These are phyloP conservation scores for Hevea brasiliensis DNA, from an alignment of 345 rosid species.

Conservation along the genomic window DNA sequence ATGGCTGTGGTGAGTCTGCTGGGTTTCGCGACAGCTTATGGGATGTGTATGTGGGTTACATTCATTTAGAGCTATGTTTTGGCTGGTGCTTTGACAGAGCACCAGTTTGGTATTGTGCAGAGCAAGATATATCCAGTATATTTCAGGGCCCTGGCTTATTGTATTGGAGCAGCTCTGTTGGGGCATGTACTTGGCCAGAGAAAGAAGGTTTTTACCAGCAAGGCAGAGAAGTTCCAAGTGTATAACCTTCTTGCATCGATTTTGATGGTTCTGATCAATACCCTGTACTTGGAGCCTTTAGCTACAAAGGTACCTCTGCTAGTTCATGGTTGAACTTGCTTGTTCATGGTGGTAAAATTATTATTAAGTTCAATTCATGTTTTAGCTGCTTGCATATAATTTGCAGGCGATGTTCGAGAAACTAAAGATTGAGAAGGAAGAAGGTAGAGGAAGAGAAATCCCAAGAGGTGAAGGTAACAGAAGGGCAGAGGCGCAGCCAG, in stretches of 20 bases:
- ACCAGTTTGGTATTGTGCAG: slow-evolving; percentile 72
- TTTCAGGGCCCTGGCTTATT: slow-evolving; percentile 47
- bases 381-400: neutral
- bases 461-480: neutral
- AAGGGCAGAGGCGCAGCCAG: slow-evolving; percentile 10
- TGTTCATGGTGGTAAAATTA: too few species aligned
- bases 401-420: slow-evolving; percentile 68
- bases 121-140: slow-evolving; percentile 81
- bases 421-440: slow-evolving; percentile 74
- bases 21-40: slow-evolving; percentile 58
- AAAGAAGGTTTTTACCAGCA: slow-evolving; percentile 22
- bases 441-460: slow-evolving; percentile 61
- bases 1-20: slow-evolving; percentile 40
- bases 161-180: slow-evolving; percentile 46
- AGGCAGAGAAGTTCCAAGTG: slow-evolving; percentile 52
- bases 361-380: too few species aligned
- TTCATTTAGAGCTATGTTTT: slow-evolving; percentile 66
- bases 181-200: slow-evolving; percentile 50
- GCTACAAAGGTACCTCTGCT: slow-evolving; percentile 64
- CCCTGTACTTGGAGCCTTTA: slow-evolving; percentile 57
- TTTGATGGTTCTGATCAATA: slow-evolving; percentile 50
- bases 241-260: slow-evolving; percentile 49
- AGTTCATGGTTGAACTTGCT: too few species aligned
- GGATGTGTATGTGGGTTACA: slow-evolving; percentile 76
- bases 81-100: slow-evolving; percentile 50